Evolutionary conservation across 2,329 filamentous ascomycete species (phyloP).

Genomic region (Epicoccum sorghinum): DNA sequence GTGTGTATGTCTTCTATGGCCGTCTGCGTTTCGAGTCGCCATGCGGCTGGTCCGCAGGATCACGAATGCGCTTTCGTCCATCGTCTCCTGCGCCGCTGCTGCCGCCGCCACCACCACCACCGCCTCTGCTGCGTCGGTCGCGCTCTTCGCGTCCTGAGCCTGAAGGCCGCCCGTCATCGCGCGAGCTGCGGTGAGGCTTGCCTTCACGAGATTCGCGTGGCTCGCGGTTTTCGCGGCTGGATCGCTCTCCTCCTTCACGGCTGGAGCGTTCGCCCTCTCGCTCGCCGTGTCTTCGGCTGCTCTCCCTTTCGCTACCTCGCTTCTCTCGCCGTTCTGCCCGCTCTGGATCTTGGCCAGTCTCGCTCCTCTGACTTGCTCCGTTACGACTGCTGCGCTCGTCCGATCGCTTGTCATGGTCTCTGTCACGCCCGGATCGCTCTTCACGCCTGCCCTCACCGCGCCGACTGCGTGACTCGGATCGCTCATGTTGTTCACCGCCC

Average conservation of each 20-base stretch:
- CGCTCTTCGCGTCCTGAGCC: conserved; percentile 36
- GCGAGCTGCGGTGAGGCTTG: conserved; percentile 31
- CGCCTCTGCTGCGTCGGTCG: conserved; percentile 29
- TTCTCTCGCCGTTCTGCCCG: conserved; percentile 36
- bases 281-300: conserved; percentile 28
- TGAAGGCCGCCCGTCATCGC: conserved; percentile 29
- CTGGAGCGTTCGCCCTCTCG: conserved; percentile 25
- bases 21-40: conserved; percentile 33
- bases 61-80: conserved; percentile 30
- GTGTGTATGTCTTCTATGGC: conserved; percentile 16
- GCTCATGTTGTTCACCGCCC: conserved; percentile 29
- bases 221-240: conserved; percentile 27
- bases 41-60: conserved; percentile 32
- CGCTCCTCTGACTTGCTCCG: conserved; percentile 22
- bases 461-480: conserved; percentile 37
- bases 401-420: conserved; percentile 31
- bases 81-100: conserved; percentile 24
- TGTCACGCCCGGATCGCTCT: conserved; percentile 35
- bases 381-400: conserved; percentile 37
- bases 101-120: conserved; percentile 19
- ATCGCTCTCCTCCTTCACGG: conserved; percentile 20
- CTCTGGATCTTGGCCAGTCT: conserved; percentile 30
- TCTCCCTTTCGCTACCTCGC: conserved; percentile 32
- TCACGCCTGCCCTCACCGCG: conserved; percentile 35
- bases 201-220: conserved; percentile 17